A percentile compares a stretch with the other conserved stretches of the same genome.
Evolutionary conservation across 2,329 filamentous ascomycete species (phyloP).

Genomic region (Dactylellina sp.): DNA sequence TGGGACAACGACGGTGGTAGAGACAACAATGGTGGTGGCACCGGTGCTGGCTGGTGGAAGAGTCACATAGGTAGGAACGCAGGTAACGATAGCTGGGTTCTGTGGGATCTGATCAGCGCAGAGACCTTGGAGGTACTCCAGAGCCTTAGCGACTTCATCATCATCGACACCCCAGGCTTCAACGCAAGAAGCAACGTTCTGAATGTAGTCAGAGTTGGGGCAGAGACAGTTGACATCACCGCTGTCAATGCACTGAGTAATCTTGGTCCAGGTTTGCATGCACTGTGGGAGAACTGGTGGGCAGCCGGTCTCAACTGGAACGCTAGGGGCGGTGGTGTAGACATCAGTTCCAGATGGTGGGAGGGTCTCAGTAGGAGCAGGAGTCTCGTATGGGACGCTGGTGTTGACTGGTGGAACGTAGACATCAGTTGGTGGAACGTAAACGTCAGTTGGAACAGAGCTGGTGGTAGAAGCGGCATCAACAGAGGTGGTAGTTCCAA

Average conservation of each 20-base stretch:
- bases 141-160: conserved; percentile 75
- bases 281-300: conserved; percentile 84
- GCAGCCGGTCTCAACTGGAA: conserved; percentile 63
- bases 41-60: conserved; percentile 67
- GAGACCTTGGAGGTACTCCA: conserved; percentile 89
- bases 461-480: neutral
- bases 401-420: conserved; percentile 43
- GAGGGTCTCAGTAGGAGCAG: conserved; percentile 57
- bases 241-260: conserved; percentile 83
- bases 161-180: conserved; percentile 78
- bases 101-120: conserved; percentile 78
- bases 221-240: conserved; percentile 88
- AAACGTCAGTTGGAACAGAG: conserved; percentile 26
- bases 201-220: conserved; percentile 79
- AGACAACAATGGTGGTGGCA: conserved; percentile 65
- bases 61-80: conserved; percentile 74
- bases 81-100: conserved; percentile 89
- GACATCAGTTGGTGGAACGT: conserved; percentile 28
- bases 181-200: conserved; percentile 83
- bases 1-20: conserved; percentile 58
- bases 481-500: neutral
- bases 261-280: conserved; percentile 88
- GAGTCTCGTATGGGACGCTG: conserved; percentile 46
- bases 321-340: conserved; percentile 60
- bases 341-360: conserved; percentile 68